Base-by-base conservation (phyloP, 257 asterid species). In the Fraxinus pennsylvanica region DNA sequence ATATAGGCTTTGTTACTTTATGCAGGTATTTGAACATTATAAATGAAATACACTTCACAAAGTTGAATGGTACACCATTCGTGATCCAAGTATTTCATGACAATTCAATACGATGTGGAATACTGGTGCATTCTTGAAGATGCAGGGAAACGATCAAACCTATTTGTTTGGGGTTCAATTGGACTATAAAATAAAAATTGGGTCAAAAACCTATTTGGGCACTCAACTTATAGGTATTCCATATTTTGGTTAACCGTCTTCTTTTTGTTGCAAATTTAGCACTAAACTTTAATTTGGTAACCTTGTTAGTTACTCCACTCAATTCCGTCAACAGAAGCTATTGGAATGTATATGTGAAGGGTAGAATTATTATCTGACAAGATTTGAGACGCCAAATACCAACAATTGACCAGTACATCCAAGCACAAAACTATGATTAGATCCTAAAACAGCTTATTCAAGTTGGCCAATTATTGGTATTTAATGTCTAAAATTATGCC, bases 1-100 rank as follows among this genome's bases (percentile, higher is more conserved):
- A 81, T 47, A 10, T 9, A 63, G 5, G 17, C 4, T 27, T 50
- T 80, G 4, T 39, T 17, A 6, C 10, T 50, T 19, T 75, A 72
- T 45, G 72, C 72, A 32, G 70, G 77, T 59, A 68, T 50, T 17
- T n/a, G 25, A 45, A 27, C 19, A 41, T 45, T 50, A 70, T 9
- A 74, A 70, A 36, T 30, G 27, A 74, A 74, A 15, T 0, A 54
- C 4, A 41, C 38, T 47, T 35, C 21, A 43, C 15, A 4, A 36
- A 33, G 15, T 25, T 22, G 69, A 27, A 63, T 27, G 65, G 15
- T 63, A 9, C 69, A n/a, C 15, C 68, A 7, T 22, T 63, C 32
- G 25, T 63, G 33, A 22, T 61, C 30, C 8, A 22, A 61, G 14
- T n/a, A 61, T 25, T 61, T 22, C 22, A 61, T 7, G 68, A 19